phyloP scores from a whole-genome alignment of 768 basidiomycete species.

The Termitomyces sp. region DNA sequence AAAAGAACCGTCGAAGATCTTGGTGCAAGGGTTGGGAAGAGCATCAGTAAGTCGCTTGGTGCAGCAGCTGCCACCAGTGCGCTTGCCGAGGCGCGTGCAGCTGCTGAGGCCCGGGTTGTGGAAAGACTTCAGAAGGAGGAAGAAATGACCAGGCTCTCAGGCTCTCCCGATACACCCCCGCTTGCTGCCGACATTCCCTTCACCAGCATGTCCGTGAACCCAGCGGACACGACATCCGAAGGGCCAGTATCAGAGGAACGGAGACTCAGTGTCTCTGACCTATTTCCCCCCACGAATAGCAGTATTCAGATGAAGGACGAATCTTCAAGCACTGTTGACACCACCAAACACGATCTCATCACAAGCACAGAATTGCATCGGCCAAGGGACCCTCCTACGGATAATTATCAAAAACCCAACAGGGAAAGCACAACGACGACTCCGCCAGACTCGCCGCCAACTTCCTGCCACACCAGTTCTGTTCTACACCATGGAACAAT shows the following conservation, averaged over 20 bases:
- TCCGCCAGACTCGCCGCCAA: slow-evolving; percentile 56
- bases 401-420: slow-evolving; percentile 9
- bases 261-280: slow-evolving; percentile 60
- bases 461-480: slow-evolving; percentile 31
- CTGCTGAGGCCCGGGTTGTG: slow-evolving; percentile 68
- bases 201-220: background rate
- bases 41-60: slow-evolving; percentile 62
- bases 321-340: slow-evolving; percentile 26
- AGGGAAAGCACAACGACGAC: slow-evolving; percentile 51
- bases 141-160: slow-evolving; percentile 27
- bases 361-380: background rate
- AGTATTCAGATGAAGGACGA: slow-evolving; percentile 33
- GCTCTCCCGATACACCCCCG: slow-evolving; percentile 13
- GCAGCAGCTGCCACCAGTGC: slow-evolving; percentile 52
- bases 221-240: background rate
- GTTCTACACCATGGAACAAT: slow-evolving; percentile 44
- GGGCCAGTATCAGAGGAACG: slow-evolving; percentile 21
- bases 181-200: slow-evolving; percentile 6
- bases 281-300: slow-evolving; percentile 41
- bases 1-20: slow-evolving; percentile 73
- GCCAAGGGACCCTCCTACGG: slow-evolving; percentile 8
- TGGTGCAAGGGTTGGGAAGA: slow-evolving; percentile 57
- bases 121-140: slow-evolving; percentile 57
- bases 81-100: slow-evolving; percentile 65
- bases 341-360: background rate